Evolutionary conservation across 2,329 filamentous ascomycete species (phyloP).

Genomic region (Penicillium sp.): DNA sequence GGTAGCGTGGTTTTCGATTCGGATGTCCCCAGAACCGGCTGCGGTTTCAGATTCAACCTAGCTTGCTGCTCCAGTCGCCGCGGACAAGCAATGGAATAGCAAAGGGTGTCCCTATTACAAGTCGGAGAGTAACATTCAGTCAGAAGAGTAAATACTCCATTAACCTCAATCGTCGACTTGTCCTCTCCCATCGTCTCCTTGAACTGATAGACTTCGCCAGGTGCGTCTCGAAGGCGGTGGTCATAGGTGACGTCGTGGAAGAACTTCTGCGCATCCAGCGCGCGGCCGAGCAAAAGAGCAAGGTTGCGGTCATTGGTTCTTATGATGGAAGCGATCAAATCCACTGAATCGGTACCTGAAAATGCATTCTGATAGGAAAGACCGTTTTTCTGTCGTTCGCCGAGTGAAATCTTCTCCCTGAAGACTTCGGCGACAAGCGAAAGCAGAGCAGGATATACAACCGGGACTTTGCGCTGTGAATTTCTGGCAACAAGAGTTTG

Average conservation of each 20-base stretch:
- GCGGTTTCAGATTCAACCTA: slow-evolving; percentile 85
- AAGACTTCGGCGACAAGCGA: slow-evolving; percentile 94
- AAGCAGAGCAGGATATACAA: slow-evolving; percentile 89
- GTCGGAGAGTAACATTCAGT: slow-evolving; percentile 98
- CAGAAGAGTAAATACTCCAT: slow-evolving; percentile 92
- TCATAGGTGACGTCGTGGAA: slow-evolving; percentile 99
- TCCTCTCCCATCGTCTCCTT: slow-evolving; percentile 82
- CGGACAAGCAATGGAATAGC: slow-evolving; percentile 96
- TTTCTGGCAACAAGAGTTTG: slow-evolving; percentile 55
- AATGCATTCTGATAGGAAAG: slow-evolving; percentile 97
- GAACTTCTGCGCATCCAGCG: slow-evolving; percentile 95
- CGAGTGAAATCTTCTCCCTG: slow-evolving; percentile 77
- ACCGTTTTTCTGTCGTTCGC: slow-evolving; percentile 92
- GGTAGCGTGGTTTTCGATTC: slow-evolving; percentile 67
- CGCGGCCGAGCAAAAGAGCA: slow-evolving; percentile 81
- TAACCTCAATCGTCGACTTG: slow-evolving; percentile 67
- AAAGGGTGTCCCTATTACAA: slow-evolving; percentile 89
- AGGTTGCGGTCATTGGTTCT: slow-evolving; percentile 94
- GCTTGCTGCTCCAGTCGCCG: slow-evolving; percentile 92
- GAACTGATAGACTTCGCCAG: slow-evolving; percentile 94
- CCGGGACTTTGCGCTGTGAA: slow-evolving; percentile 66
- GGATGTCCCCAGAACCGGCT: slow-evolving; percentile 74
- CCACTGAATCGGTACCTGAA: slow-evolving; percentile 90
- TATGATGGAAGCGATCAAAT: slow-evolving; percentile 93
- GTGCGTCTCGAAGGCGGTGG: slow-evolving; percentile 89